Conservation (phyloP, 2,329 filamentous ascomycete species). For the Bretziella fagacearum region DNA sequence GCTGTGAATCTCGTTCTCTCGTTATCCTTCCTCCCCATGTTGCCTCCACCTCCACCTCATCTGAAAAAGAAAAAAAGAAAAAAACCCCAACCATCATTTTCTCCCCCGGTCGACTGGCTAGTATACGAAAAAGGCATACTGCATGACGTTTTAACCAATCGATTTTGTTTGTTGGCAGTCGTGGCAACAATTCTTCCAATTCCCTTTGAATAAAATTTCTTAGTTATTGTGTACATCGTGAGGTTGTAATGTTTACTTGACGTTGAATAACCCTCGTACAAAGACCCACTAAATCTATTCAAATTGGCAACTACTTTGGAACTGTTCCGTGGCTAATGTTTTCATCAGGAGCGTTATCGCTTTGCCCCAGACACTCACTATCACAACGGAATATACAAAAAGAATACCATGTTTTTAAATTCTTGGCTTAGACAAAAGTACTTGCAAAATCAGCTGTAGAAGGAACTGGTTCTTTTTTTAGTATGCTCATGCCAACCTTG, state of each 20-base stretch:
- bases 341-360: too few species aligned
- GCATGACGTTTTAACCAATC: neutral
- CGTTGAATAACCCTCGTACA: neutral
- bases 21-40: too few species aligned
- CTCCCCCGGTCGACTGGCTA: neutral
- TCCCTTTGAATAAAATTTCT: neutral
- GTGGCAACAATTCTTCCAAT: neutral
- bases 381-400: too few species aligned
- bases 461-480: too few species aligned
- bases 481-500: too few species aligned
- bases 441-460: too few species aligned
- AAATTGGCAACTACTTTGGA: too few species aligned
- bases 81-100: neutral
- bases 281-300: neutral
- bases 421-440: too few species aligned
- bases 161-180: neutral
- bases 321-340: too few species aligned
- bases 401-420: too few species aligned
- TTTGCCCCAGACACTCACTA: too few species aligned
- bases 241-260: neutral
- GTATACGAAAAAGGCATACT: neutral
- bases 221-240: neutral
- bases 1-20: too few species aligned
- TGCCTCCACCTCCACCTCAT: neutral
- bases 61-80: neutral